Evolutionary conservation across 2,329 filamentous ascomycete species (phyloP), one percentile per base, ranked within the genome.

Genomic region (Amauroascus niger): DNA sequence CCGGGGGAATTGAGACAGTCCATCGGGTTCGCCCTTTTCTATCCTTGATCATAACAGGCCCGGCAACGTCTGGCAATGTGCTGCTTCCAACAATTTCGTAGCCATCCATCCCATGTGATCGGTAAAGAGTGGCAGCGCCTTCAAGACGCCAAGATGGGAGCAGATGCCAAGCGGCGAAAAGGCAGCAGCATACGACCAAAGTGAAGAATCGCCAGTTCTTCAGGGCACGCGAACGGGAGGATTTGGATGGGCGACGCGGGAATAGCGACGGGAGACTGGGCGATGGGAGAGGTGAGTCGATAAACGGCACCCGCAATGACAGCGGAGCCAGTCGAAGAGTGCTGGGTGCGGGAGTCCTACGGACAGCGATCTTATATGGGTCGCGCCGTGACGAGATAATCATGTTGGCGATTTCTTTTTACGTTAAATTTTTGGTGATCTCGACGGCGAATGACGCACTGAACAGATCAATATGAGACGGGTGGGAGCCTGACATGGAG

Each of bases 1-100:
- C 76, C 6, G 77, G 74, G 0, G 88, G 88, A 35, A 95, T 89
- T 1, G 81, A 88, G 9, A 94, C 79, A 0, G 88, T 93, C 88
- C 88, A 94, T 65, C 79, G 84, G 9, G 81, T 74, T 49, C 76
- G 78, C 2, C 84, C 85, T 43, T 75, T 73, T 24, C 74, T 71
- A 68, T 89, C 86, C 13, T 77, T 79, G 44, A 90, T 75, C 5
- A 87, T 76, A 18, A 93, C 76, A 0, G 87, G 85, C 0, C 84
- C 85, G 0, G 87, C 83, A 57, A 86, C 82, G 26, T 84, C 77
- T 0, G 87, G 86, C n/a, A 88, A 67, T 40, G 74, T 74, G 57
- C 82, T 78, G 56, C 81, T 81, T 35, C 77, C 79, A 6, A 86
- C 32, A 60, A 62, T 37, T 64, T 60, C 13, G 65, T 64, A 20